Evolutionary conservation across 768 basidiomycete genomes (phyloP).

Genomic region (Lactarius sp.): DNA sequence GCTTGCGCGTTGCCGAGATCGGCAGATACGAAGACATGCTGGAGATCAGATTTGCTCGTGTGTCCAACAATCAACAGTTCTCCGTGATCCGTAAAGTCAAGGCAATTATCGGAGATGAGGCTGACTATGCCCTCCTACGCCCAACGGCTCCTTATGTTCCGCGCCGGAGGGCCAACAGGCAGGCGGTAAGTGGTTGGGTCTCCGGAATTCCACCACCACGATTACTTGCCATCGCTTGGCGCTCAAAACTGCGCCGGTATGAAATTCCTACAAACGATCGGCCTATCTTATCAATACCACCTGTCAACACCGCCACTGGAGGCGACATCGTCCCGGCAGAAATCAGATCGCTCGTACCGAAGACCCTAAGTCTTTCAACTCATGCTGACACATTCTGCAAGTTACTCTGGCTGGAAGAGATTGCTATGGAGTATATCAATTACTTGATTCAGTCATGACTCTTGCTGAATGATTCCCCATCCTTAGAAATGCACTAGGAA

Average conservation of each 20-base stretch:
- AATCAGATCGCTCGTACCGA: neutral
- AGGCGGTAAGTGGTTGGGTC: neutral
- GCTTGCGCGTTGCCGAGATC: neutral
- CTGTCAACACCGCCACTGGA: neutral
- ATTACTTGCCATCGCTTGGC: slow-evolving; percentile 6
- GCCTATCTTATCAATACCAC: neutral
- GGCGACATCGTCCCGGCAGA: slow-evolving; percentile 1
- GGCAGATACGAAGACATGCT: slow-evolving; percentile 13
- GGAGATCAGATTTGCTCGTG: slow-evolving; percentile 11
- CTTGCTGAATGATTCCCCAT: neutral
- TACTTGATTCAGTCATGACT: neutral
- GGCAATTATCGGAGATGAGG: slow-evolving; percentile 1
- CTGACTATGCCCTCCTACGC: neutral
- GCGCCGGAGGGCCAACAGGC: neutral
- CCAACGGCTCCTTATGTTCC: slow-evolving; percentile 5
- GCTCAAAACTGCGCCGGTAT: neutral
- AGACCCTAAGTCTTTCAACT: neutral
- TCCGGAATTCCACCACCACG: neutral
- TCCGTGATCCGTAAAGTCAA: slow-evolving; percentile 7
- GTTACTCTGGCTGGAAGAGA: slow-evolving; percentile 10
- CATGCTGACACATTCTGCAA: neutral
- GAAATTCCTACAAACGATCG: neutral
- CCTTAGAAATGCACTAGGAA: neutral
- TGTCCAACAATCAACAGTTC: slow-evolving; percentile 2
- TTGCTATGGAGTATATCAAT: slow-evolving; percentile 5